A percentile compares a stretch with the other conserved stretches of the same genome.
phyloP scores from a whole-genome alignment of 2,329 filamentous ascomycete species.

The Pseudocercospora cruenta region DNA sequence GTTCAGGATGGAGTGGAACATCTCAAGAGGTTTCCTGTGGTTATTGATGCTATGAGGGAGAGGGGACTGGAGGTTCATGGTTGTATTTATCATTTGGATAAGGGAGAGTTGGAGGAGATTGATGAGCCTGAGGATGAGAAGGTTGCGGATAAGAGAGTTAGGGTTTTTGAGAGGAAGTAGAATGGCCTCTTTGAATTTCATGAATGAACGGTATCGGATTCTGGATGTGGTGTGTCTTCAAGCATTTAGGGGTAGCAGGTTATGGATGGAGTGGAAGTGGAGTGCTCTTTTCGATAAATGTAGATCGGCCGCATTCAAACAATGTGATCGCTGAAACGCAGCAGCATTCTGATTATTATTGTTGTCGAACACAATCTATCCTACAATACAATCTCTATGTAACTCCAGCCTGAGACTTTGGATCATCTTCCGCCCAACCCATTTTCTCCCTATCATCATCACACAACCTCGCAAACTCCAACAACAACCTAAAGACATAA shows the following conservation, averaged over 20 bases:
- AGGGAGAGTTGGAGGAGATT: slow-evolving; percentile 58
- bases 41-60: slow-evolving; percentile 71
- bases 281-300: background rate
- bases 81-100: slow-evolving; percentile 70
- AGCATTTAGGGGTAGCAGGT: background rate
- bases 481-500: slow-evolving; percentile 71
- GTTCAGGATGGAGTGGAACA: slow-evolving; percentile 70
- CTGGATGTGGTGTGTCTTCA: background rate
- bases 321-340: background rate
- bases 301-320: background rate
- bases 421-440: slow-evolving; percentile 39
- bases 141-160: slow-evolving; percentile 23
- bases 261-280: background rate
- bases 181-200: background rate
- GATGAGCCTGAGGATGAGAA: slow-evolving; percentile 37
- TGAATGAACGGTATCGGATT: background rate
- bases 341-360: background rate
- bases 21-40: slow-evolving; percentile 68
- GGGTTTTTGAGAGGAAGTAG: slow-evolving; percentile 33
- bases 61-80: slow-evolving; percentile 76
- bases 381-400: background rate
- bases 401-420: background rate
- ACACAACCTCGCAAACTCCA: slow-evolving; percentile 50
- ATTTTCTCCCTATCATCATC: slow-evolving; percentile 46
- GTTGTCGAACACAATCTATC: background rate